Evolutionary conservation across 306 rosid species (phyloP), one percentile per base, ranked within the genome.

Genomic region (Mucuna pruriens): DNA sequence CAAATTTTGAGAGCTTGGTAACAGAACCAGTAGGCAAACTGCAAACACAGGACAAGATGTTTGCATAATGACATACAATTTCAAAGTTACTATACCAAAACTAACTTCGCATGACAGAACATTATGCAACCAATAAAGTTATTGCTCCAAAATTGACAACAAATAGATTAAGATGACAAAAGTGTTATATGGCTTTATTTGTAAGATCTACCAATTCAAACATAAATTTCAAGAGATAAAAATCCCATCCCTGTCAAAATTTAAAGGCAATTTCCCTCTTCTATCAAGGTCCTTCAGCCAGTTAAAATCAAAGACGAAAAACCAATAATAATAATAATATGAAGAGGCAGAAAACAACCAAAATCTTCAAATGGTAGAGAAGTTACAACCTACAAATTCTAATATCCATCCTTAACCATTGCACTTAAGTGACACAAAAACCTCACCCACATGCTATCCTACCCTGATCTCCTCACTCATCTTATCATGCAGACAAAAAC

Each of bases 1-100:
- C 90, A 62, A 72, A 68, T 90, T 89, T 92, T 33, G 95, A 89
- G 83, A 92, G 95, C 77, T 89, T 88, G 61, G 95, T 89, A 52
- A 79, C 79, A 9, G 89, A 55, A 62, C 86, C 75, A 22, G 86
- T 74, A 25, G 86, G 79, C 71, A 63, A 77, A 82, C 99, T 95
- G 95, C 92, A 87, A 84, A 80, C 74, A 80, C 62, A 75, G 55
- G 77, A 82, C 46, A 69, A 80, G 49, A 86, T 75, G 75, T 71
- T 82, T 75, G 83, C 82, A 84, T 31, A 80, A 80, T 63, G 60
- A 61, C 58, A 87, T 75, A 19, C 62, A 67, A 72, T 78, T 80
- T 80, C 76, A 64, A 81, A 71, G 52, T 67, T n/a, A 76, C 40
- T 25, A 66, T 29, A 66, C 36, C 58, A 73, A 49, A 80, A 40